Percentiles rank a stretch among this genome's conserved stretches.
These are phyloP conservation scores for Pseudogymnoascus sp. DNA, from an alignment of 2,329 filamentous ascomycete genomes.

Conservation along the genomic window DNA sequence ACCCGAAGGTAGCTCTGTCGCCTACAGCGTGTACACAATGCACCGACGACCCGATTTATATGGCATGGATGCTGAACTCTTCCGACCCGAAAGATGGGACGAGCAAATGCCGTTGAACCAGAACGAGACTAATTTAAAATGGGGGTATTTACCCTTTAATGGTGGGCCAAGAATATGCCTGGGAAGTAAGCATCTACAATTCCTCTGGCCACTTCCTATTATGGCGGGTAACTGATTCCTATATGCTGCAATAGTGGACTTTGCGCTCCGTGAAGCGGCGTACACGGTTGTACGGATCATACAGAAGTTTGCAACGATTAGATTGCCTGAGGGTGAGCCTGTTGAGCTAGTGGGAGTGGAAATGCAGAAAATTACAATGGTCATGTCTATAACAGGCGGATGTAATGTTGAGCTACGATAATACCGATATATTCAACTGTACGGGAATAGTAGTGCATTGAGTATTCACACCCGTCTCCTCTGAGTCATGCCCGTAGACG, in stretches of 20 bases:
- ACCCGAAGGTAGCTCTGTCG: conserved; percentile 21
- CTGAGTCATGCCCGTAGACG: too few relatives aligned
- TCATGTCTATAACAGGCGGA: conserved; percentile 15
- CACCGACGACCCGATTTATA: conserved; percentile 26
- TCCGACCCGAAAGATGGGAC: conserved; percentile 27
- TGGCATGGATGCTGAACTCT: conserved; percentile 26
- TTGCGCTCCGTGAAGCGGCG: conserved; percentile 21
- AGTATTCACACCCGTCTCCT: too few relatives aligned
- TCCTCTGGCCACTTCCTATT: background rate
- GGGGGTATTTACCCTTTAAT: conserved; percentile 24
- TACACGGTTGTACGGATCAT: conserved; percentile 19
- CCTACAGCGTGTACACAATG: conserved; percentile 23
- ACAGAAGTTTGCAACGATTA: conserved; percentile 10
- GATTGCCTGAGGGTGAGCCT: background rate
- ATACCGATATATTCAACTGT: background rate
- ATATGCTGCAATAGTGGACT: conserved; percentile 15
- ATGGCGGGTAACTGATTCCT: background rate
- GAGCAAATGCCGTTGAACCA: conserved; percentile 31
- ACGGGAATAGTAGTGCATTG: too few relatives aligned
- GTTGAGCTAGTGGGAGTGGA: conserved; percentile 15
- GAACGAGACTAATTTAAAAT: background rate
- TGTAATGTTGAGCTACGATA: conserved; percentile 10
- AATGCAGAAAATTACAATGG: conserved; percentile 17
- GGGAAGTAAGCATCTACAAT: conserved; percentile 19
- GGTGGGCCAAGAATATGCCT: conserved; percentile 21